Percentiles rank a stretch among this genome's conserved stretches.
phyloP scores from a whole-genome alignment of 2,329 filamentous ascomycete species.

The Aquanectria penicillioides region DNA sequence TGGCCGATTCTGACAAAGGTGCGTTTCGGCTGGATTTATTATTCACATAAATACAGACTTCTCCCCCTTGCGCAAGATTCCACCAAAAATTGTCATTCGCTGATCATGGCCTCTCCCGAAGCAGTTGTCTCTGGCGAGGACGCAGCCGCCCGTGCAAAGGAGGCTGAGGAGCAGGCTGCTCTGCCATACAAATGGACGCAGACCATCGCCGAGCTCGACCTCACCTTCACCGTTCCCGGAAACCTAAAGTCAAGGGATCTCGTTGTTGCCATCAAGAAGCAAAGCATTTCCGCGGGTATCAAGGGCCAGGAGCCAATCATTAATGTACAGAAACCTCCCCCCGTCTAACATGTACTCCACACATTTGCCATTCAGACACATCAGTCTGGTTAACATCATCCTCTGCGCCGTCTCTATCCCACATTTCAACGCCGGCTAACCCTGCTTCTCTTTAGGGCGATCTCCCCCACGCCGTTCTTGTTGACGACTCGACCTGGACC shows the following conservation, averaged over 20 bases:
- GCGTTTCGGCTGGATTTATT: constrained; percentile 10
- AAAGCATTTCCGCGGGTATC: constrained; percentile 79
- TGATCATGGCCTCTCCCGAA: no score
- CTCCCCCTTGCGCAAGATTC: neutral
- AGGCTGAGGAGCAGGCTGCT: constrained; percentile 86
- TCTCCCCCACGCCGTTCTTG: constrained; percentile 79
- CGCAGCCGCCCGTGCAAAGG: constrained; percentile 72
- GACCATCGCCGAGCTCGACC: constrained; percentile 87
- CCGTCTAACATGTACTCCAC: neutral
- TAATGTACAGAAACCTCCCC: constrained; percentile 64
- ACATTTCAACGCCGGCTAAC: constrained; percentile 10
- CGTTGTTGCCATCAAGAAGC: constrained; percentile 83
- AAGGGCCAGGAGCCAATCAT: constrained; percentile 91
- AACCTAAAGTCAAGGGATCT: constrained; percentile 89
- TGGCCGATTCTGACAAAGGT: constrained; percentile 59
- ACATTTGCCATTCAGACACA: neutral
- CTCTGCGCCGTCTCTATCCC: neutral
- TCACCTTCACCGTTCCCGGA: constrained; percentile 79
- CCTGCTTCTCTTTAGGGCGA: constrained; percentile 70
- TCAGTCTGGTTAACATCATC: no score
- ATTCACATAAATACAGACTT: no score
- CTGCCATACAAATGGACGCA: constrained; percentile 98
- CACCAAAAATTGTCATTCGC: neutral
- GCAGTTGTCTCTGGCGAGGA: constrained; percentile 61
- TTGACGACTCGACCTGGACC: constrained; percentile 96